Conservation (phyloP, 2,329 filamentous ascomycete genomes). For the Alternaria arbusti region DNA sequence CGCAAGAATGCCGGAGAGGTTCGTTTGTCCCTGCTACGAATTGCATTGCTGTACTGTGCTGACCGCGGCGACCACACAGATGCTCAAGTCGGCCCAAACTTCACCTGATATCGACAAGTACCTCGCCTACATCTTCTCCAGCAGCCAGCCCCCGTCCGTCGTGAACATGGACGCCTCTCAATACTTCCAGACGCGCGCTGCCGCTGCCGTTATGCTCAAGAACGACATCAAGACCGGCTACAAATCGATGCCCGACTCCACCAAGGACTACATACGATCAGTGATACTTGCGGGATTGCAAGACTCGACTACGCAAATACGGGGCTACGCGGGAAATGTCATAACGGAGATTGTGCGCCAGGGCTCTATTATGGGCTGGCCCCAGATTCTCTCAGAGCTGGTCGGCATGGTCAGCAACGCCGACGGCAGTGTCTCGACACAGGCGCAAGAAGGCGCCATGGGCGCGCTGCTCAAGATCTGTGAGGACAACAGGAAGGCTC, state of each 20-base stretch:
- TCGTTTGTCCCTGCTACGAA: constrained; percentile 49
- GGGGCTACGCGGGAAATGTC: constrained; percentile 88
- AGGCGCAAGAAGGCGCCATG: constrained; percentile 92
- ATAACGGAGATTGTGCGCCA: constrained; percentile 89
- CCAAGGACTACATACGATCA: constrained; percentile 78
- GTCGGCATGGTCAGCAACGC: constrained; percentile 78
- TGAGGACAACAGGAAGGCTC: constrained; percentile 87
- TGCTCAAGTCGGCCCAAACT: constrained; percentile 86
- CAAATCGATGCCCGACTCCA: constrained; percentile 75
- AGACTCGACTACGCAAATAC: constrained; percentile 81
- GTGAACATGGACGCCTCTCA: constrained; percentile 65
- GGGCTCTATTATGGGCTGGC: constrained; percentile 88
- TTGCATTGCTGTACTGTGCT: constrained; percentile 26
- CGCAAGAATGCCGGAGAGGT: constrained; percentile 92
- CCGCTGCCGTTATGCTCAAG: constrained; percentile 93
- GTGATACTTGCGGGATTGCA: constrained; percentile 80
- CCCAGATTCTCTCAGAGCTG: constrained; percentile 84
- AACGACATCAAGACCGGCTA: constrained; percentile 83
- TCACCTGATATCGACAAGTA: constrained; percentile 98
- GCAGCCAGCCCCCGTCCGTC: constrained; percentile 65
- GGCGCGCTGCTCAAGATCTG: constrained; percentile 92
- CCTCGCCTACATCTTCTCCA: constrained; percentile 87
- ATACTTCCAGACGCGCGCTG: constrained; percentile 79
- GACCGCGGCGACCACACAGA: constrained; percentile 61
- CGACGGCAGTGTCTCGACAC: constrained; percentile 68